Evolutionary conservation across 169 alveolate genomes (phyloP).

Genomic region (Theileria annulata): DNA sequence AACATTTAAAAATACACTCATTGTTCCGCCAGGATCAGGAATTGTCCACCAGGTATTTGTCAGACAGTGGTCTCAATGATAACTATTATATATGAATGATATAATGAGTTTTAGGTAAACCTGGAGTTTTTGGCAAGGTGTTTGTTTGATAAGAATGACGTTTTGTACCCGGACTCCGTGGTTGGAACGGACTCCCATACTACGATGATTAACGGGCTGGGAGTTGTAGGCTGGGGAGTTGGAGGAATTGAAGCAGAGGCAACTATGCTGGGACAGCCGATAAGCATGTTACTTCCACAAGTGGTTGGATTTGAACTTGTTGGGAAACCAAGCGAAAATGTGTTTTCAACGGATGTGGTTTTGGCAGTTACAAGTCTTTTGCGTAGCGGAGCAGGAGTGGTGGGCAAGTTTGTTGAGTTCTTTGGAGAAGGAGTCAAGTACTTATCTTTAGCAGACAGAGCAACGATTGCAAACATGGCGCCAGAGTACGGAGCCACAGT

Average conservation of each 20-base stretch:
- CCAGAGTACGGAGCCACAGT: slow-evolving; percentile 97
- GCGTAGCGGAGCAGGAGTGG: slow-evolving; percentile 94
- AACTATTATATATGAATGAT: slow-evolving; percentile 17
- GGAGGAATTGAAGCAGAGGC: slow-evolving; percentile 99
- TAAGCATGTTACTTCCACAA: slow-evolving; percentile 94
- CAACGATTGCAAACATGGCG: slow-evolving; percentile 96
- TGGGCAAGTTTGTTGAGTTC: slow-evolving; percentile 95
- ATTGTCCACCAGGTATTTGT: slow-evolving; percentile 91
- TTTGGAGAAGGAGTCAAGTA: slow-evolving; percentile 88
- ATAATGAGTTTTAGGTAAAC: slow-evolving; percentile 81
- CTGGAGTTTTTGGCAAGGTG: slow-evolving; percentile 84
- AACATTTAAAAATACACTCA: slow-evolving; percentile 89
- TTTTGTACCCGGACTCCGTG: slow-evolving; percentile 92
- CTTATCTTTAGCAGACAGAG: slow-evolving; percentile 90
- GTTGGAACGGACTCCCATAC: slow-evolving; percentile 97
- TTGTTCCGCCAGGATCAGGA: slow-evolving; percentile 97
- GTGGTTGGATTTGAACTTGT: slow-evolving; percentile 94
- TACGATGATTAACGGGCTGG: slow-evolving; percentile 96
- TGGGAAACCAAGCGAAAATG: slow-evolving; percentile 84
- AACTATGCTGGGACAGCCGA: slow-evolving; percentile 96
- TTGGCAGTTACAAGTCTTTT: slow-evolving; percentile 85
- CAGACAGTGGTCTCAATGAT: slow-evolving; percentile 89
- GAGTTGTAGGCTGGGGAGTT: slow-evolving; percentile 95
- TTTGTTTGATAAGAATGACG: slow-evolving; percentile 71
- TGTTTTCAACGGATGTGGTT: slow-evolving; percentile 93